Evolutionary conservation across 164 flowering plant genomes (phyloP), one percentile per base, ranked within the genome.

Genomic region (Magnolia changhungtana): DNA sequence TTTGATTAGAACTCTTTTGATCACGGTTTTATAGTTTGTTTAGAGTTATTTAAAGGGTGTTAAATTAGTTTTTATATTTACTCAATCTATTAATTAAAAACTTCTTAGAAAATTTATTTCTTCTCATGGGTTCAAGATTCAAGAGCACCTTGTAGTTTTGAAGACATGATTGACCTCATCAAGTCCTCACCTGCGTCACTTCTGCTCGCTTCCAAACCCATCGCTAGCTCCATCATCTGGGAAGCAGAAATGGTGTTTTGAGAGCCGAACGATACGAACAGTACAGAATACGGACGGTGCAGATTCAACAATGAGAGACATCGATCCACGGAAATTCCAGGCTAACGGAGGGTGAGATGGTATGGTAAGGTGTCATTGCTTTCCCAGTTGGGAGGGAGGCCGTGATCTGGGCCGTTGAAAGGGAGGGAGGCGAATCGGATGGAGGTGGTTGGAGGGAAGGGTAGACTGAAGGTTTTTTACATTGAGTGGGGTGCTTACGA

Each of bases 191-290:
- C 27, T 24, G 27, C 27, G 27, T 24, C 27, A 37, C 45, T 37
- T 37, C 45, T 5, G 5, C 45, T 37, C 0, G 45, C 73, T 67
- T 91, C 95, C 76, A 91, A 71, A 0, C 87, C 95, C 74, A 23
- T 75, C 0, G 89, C 95, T 63, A 91, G 58, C 18, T 86, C 77
- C 85, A 80, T 84, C 90, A 88, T 89, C n/a, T 91, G 88, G 0
- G 85, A 76, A 0, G 83, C 69, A 0, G 88, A 81, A 63, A 88
- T 85, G 2, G 89, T 82, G 86, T 84, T 87, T 71, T 81, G 80
- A 9, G 93, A 90, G 10, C 93, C 93, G 61, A 91, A 91, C 0
- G 87, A 86, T 1, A 90, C 66, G 76, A 84, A 90, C 1, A 90
- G 64, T 0, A 24, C 27, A 24, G 27, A 24, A 24, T 24, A 24